phyloP scores from a whole-genome alignment of 2,329 filamentous ascomycete species.

The Pseudopithomyces chartarum region DNA sequence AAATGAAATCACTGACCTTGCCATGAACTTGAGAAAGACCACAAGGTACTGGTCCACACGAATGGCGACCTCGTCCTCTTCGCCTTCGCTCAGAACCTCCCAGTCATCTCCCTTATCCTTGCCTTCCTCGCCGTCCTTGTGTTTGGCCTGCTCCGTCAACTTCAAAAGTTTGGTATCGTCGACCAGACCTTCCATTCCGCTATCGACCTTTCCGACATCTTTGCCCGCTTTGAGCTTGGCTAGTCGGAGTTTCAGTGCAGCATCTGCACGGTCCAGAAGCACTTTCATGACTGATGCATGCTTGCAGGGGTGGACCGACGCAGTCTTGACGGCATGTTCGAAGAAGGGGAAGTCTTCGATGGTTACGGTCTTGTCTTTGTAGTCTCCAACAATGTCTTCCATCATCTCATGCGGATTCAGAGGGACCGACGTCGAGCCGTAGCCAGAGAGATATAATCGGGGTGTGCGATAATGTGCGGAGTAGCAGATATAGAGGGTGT shows the following conservation, averaged over 20 bases:
- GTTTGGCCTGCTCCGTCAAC: conserved; percentile 57
- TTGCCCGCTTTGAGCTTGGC: conserved; percentile 75
- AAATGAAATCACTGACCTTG: conserved; percentile 40
- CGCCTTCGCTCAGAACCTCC: conserved; percentile 63
- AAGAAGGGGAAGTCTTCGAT: conserved; percentile 98
- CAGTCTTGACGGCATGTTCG: conserved; percentile 90
- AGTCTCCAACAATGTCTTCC: conserved; percentile 95
- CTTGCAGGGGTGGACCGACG: conserved; percentile 94
- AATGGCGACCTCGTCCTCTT: conserved; percentile 78
- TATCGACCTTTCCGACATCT: conserved; percentile 56
- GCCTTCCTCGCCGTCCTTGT: conserved; percentile 46
- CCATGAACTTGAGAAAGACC: conserved; percentile 80
- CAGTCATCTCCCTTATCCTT: conserved; percentile 57
- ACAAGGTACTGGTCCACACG: conserved; percentile 88
- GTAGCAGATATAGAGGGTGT: conserved; percentile 98
- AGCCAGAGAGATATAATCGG: conserved; percentile 92
- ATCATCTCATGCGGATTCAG: conserved; percentile 87
- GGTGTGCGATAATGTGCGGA: conserved; percentile 96
- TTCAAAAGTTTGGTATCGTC: conserved; percentile 73
- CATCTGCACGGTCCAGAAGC: conserved; percentile 91
- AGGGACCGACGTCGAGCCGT: conserved; percentile 77
- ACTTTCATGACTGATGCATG: conserved; percentile 98
- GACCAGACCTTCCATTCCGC: conserved; percentile 82
- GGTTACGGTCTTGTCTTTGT: conserved; percentile 98
- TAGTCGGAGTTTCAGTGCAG: conserved; percentile 83